Evolutionary conservation across 164 flowering plant species (phyloP).

Genomic region (Dillenia suffruticosa): DNA sequence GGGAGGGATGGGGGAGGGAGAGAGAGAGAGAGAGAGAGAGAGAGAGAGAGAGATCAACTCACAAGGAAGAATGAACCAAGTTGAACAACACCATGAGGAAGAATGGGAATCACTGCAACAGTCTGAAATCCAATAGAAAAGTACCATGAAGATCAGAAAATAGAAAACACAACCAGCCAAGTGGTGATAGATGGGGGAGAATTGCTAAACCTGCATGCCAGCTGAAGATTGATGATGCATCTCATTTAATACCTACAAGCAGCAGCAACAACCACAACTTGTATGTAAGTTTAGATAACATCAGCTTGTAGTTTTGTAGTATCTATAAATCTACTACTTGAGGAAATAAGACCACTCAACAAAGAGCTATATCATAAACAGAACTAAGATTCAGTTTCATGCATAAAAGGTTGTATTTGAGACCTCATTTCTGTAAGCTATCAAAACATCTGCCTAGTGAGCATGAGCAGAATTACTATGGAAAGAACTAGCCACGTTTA

Average conservation of each 20-base stretch:
- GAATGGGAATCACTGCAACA: slow-evolving; percentile 73
- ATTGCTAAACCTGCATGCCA: slow-evolving; percentile 67
- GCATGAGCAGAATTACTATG: no score
- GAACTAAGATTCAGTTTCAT: no score
- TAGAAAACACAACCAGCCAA: neutral
- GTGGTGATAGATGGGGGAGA: neutral
- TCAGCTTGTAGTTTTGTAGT: no score
- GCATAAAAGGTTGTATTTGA: no score
- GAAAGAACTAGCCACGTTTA: no score
- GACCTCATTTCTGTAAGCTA: no score
- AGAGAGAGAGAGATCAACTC: slow-evolving; percentile 19
- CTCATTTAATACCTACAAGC: slow-evolving; percentile 44
- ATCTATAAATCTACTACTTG: no score
- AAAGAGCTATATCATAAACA: no score
- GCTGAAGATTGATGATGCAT: slow-evolving; percentile 58
- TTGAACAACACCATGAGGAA: slow-evolving; percentile 87
- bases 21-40: neutral
- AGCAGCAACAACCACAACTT: slow-evolving; percentile 7
- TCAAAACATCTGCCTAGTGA: no score
- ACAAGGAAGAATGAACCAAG: slow-evolving; percentile 65
- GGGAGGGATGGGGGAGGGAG: no score
- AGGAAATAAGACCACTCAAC: no score
- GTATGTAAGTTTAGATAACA: neutral
- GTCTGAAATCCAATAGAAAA: slow-evolving; percentile 50
- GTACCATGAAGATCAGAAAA: neutral